Evolutionary conservation across 768 basidiomycete genomes (phyloP), one percentile per base, ranked within the genome.

Genomic region (Rhodotorula sphaerocarpa): DNA sequence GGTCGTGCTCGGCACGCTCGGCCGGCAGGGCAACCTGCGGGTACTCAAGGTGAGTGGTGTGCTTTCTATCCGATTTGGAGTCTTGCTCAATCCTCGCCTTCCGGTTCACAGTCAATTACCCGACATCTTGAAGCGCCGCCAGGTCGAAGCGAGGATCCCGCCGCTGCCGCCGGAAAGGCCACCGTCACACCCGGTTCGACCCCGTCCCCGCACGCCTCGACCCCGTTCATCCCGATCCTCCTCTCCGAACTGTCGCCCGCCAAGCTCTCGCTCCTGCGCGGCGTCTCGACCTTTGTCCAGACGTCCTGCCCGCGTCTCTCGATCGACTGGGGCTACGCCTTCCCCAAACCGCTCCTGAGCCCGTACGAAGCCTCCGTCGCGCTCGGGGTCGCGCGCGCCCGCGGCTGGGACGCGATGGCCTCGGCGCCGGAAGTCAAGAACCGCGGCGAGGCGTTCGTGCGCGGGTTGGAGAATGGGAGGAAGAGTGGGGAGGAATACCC

Each of bases 251-350:
- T 97, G n/a, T 95, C 91, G 0, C 95, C 95, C 0, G 85, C 88
- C 7, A 99, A 97, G 73, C 81, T 97, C 36, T 80, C 87, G 7
- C 79, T 97, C 5, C 87, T 99, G 75, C 79, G 80, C 50, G 82
- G 84, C 1, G 81, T 97, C 69, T 84, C 88, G 3, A 84, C 87
- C 0, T 97, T 97, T 74, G 82, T 97, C 23, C 95, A 97, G 74
- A 99, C 95, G 2, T 89, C 91, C 0, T 97, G 95, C 75, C 95
- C 95, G 5, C 84, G 95, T 30, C 78, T 99, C 56, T 91, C 89
- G 23, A 97, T 97, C 60, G 95, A 99, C 73, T 99, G 95, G 95
- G 95, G 95, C 6, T 92, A 92, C 72, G 95, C 93, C 2, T 99
- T 99, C 76, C 79, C 85, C 57, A 79, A 81, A 27, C 95, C 95